Evolutionary conservation across 768 basidiomycete genomes (phyloP), one percentile per base, ranked within the genome.

Genomic region (Ramaria rubella): DNA sequence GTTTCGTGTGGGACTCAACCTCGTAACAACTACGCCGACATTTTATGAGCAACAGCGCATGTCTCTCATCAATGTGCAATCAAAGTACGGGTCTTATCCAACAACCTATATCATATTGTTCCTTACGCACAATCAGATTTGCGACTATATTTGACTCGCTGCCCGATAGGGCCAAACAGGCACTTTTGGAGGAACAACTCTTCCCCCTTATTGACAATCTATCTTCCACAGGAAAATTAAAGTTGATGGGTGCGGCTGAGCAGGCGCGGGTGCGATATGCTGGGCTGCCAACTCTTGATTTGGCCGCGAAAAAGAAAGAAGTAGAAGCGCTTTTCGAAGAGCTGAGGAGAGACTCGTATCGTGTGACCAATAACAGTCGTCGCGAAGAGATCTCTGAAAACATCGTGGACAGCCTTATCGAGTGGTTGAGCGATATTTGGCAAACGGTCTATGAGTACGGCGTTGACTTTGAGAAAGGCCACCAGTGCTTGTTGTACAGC

Each of bases 341-440:
- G 51, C 70, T 87, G 4, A 65, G 71, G 1, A 74, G 74, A 43
- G 83, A 86, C 59, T 63, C 76, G 0, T 85, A 85, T 60, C 68
- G 75, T 3, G 70, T 78, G 1, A 69, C 79, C 55, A 69, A 81
- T 60, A 75, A 71, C 58, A 73, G 76, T 27, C 15, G 8, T 12
- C 29, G 49, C 26, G 77, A 79, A 19, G 81, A 83, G 58, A 71
- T 87, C 1, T 62, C 85, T 14, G 60, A 69, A 23, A 83, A 87
- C 64, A 75, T 78, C 6, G 68, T 85, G 8, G 75, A 81, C 46
- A 81, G 73, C 60, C 65, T 86, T 23, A 68, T 77, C 0, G 63
- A 63, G n/a, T 87, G 84, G 84, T 63, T 87, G 48, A 79, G 73
- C 63, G 77, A 82, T 59, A 79, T 87, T 33, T 87, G 86, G 86